A percentile compares a stretch with the other conserved stretches of the same genome.
phyloP scores from a whole-genome alignment of 148 eudicot species.

The Tetragonia tetragonoides region DNA sequence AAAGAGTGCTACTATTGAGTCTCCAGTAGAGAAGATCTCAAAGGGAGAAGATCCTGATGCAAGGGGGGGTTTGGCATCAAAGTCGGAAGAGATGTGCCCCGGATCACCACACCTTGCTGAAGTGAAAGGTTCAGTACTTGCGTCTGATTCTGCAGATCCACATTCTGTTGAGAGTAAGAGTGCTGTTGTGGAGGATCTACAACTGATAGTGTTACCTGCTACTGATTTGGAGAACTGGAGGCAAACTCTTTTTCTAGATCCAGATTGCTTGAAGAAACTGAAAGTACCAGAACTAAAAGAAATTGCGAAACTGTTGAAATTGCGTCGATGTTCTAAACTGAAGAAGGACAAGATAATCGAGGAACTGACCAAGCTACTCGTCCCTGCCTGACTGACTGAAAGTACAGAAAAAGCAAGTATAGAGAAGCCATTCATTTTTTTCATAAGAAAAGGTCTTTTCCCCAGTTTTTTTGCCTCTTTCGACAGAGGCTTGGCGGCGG shows the following conservation, averaged over 20 bases:
- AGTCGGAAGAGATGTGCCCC: neutral
- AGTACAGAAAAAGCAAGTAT: conserved; percentile 12
- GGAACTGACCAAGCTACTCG: conserved; percentile 11
- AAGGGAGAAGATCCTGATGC: conserved; percentile 12
- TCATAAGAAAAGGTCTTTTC: neutral
- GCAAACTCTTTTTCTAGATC: conserved; percentile 15
- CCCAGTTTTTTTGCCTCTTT: conserved; percentile 8
- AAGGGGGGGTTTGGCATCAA: neutral
- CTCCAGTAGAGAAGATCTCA: neutral
- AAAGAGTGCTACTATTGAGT: neutral
- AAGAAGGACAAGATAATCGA: conserved; percentile 24
- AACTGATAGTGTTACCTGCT: neutral
- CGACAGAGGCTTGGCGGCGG: conserved; percentile 13
- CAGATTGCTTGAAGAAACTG: conserved; percentile 16
- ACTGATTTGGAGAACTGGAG: conserved; percentile 11
- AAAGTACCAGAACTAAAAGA: conserved; percentile 14
- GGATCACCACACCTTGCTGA: neutral
- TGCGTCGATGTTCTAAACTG: conserved; percentile 5
- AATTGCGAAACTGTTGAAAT: neutral
- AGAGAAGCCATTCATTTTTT: conserved; percentile 20
- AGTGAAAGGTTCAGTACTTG: neutral
- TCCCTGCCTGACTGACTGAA: neutral
- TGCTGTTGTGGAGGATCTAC: neutral
- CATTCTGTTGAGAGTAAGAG: conserved; percentile 3
- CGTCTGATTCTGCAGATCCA: neutral